A percentile compares a stretch with the other conserved stretches of the same genome.
Evolutionary conservation across 148 eudicot species (phyloP).

Genomic region (Diospyros lotus): DNA sequence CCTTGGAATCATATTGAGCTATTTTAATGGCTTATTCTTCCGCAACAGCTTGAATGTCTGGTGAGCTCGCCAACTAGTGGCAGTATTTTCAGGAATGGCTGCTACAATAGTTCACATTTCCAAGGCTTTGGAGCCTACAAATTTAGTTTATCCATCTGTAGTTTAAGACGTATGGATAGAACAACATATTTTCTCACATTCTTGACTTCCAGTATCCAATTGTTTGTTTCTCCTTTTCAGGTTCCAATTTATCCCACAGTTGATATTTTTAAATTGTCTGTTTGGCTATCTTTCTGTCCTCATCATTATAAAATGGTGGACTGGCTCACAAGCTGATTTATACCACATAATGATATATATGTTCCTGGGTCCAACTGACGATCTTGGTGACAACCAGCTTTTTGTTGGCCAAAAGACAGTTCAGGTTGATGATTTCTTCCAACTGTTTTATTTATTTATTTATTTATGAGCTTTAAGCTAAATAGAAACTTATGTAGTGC

Average conservation of each 20-base stretch:
- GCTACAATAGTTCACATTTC: not conserved
- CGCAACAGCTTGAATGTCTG: conserved; percentile 35
- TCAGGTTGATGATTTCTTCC: conserved; percentile 46
- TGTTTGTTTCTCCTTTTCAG: conserved; percentile 20
- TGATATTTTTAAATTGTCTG: conserved; percentile 49
- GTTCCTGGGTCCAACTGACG: conserved; percentile 84
- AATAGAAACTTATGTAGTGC: not conserved
- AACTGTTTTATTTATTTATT: not conserved
- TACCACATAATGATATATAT: conserved; percentile 62
- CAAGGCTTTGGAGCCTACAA: not conserved
- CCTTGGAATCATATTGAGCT: conserved; percentile 51
- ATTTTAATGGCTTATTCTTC: conserved; percentile 39
- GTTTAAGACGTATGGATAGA: not conserved
- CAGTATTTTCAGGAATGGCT: conserved; percentile 11
- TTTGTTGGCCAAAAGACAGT: conserved; percentile 74
- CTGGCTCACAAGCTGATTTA: conserved; percentile 60
- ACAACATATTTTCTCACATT: not conserved
- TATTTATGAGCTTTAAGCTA: not conserved
- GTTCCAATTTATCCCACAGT: conserved; percentile 58
- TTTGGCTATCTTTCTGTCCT: conserved; percentile 59
- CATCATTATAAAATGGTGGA: conserved; percentile 48
- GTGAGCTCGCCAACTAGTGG: conserved; percentile 23
- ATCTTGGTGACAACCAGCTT: conserved; percentile 87
- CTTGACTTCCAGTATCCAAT: conserved; percentile 6
- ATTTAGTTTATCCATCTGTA: not conserved